Evolutionary conservation across 768 basidiomycete genomes (phyloP), one percentile per base, ranked within the genome.

Genomic region (Psilocybe cyanescens): DNA sequence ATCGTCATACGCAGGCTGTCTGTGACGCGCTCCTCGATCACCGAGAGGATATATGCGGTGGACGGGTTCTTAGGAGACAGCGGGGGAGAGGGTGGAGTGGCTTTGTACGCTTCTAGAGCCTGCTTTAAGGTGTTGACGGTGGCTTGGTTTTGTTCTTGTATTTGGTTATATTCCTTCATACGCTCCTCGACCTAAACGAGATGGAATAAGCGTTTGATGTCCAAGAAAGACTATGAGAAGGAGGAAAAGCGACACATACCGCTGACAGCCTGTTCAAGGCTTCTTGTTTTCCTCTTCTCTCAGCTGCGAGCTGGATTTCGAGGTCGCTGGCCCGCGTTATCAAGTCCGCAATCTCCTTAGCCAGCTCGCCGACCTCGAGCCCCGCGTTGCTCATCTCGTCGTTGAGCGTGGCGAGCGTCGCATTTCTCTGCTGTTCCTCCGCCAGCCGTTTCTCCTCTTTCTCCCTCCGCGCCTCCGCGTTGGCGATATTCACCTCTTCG

Each of bases 21-120:
- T 6, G 52, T 55, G 4, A 74, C 58, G 1, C 60, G 65, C 8
- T 70, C 67, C 28, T 66, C 49, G 7, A 74, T 60, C 4, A 56
- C 46, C 3, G 64, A 47, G 5, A 72, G 55, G 50, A 71, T 55
- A 48, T 71, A 69, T 16, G 58, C 37, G 3, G 60, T 8, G 14
- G 64, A 37, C 9, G 60, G 58, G 3, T 33, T 28, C 41, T 29
- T 16, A 4, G 59, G 63, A 44, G 67, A 50, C 8, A 53, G 48
- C 19, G 65, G 63, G 2, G 65, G 61, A 1, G 70, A 62, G 14
- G 64, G 65, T 8, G 65, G 60, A 8, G 57, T 52, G 30, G 62
- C 57, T 37, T 61, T 60, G 50, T 70, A 44, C 14, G 41, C 41
- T n/a, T 44, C 41, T n/a, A 44, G n/a, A 12, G 14, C 41, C 14